Percentiles rank a stretch among this genome's conserved stretches.
phyloP scores from a whole-genome alignment of 1,284 basidiomycete species.

The Ustilago cynodontis region DNA sequence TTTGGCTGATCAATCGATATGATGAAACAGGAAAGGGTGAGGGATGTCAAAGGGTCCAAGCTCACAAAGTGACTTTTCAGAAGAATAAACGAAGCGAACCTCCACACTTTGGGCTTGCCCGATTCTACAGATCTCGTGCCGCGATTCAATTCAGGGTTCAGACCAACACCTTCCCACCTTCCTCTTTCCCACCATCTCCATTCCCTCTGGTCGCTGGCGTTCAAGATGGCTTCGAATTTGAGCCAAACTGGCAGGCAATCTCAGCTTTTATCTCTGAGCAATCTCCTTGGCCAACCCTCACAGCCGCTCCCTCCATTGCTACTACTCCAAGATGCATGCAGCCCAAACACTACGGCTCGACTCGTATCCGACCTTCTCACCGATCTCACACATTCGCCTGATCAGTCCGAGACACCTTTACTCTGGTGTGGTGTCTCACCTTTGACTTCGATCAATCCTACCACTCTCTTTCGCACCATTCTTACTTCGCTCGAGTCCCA shows the following conservation, averaged over 20 bases:
- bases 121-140: neutral
- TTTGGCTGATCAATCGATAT: neutral
- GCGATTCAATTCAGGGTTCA: neutral
- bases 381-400: neutral
- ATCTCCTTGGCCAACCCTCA: slow-evolving; percentile 26
- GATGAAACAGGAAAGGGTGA: neutral
- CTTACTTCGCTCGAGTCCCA: slow-evolving; percentile 39
- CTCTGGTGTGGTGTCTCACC: slow-evolving; percentile 39
- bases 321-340: slow-evolving; percentile 50
- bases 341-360: slow-evolving; percentile 43
- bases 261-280: slow-evolving; percentile 28
- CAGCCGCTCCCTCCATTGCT: slow-evolving; percentile 41
- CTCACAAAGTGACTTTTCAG: neutral
- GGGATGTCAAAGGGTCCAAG: neutral
- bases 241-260: slow-evolving; percentile 31
- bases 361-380: slow-evolving; percentile 32
- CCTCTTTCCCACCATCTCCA: neutral
- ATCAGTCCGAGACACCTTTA: slow-evolving; percentile 11
- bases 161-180: neutral
- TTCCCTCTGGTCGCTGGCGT: neutral
- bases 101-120: neutral
- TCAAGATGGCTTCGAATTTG: slow-evolving; percentile 3
- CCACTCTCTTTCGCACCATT: slow-evolving; percentile 46
- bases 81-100: neutral
- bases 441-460: slow-evolving; percentile 41